Evolutionary conservation across 2,329 filamentous ascomycete genomes (phyloP).

Genomic region (Fusarium sp.): DNA sequence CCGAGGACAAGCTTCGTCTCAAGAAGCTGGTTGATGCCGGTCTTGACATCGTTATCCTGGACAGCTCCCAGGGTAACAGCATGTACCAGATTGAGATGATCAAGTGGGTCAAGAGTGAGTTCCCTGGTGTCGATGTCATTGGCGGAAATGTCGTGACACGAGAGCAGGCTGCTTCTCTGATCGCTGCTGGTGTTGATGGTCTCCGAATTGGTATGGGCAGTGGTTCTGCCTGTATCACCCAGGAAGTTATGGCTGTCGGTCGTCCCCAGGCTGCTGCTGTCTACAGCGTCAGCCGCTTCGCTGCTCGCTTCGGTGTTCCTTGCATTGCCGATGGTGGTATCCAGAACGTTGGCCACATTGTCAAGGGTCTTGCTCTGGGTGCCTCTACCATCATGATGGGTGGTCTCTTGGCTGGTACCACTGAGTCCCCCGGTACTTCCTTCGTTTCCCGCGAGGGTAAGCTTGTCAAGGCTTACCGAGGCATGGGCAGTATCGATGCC

Average conservation of each 20-base stretch:
- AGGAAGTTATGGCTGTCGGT: conserved; percentile 99
- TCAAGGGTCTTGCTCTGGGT: conserved; percentile 95
- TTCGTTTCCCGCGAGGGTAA: conserved; percentile 97
- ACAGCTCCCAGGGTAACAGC: conserved; percentile 97
- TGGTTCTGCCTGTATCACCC: conserved; percentile 97
- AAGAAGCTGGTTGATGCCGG: conserved; percentile 92
- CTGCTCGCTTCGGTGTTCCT: conserved; percentile 92
- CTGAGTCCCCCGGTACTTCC: conserved; percentile 95
- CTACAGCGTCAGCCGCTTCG: conserved; percentile 88
- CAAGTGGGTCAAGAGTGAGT: conserved; percentile 91
- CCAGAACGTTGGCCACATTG: conserved; percentile 98
- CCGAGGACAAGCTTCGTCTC: conserved; percentile 89
- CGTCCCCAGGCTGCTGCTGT: conserved; percentile 95
- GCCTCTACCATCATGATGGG: conserved; percentile 99
- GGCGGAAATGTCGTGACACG: conserved; percentile 98
- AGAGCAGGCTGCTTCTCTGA: conserved; percentile 92
- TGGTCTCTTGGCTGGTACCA: conserved; percentile 94
- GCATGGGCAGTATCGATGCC: conserved; percentile 98
- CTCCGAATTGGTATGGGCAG: conserved; percentile 99
- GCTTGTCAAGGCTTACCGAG: conserved; percentile 98
- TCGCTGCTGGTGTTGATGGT: conserved; percentile 94
- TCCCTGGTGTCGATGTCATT: conserved; percentile 90
- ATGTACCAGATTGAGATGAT: conserved; percentile 99
- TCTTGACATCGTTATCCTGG: conserved; percentile 92
- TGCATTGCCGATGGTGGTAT: conserved; percentile 98